Evolutionary conservation across 2,329 filamentous ascomycete species (phyloP).

Genomic region (Ascochyta viciae-villosae): DNA sequence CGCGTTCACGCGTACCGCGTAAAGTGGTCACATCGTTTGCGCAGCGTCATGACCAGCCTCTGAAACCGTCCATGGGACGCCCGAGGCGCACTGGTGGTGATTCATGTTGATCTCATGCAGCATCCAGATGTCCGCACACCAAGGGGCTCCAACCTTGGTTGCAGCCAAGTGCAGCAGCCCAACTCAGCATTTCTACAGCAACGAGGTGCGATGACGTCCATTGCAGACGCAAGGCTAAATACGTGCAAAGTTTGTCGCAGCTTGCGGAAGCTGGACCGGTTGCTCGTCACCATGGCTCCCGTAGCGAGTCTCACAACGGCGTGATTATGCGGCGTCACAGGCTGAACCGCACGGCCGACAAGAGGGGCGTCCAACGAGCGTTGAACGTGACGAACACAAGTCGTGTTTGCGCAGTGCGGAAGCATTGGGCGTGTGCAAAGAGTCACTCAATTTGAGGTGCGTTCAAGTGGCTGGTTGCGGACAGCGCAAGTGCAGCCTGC

Average conservation of each 20-base stretch:
- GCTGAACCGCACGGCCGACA: not conserved
- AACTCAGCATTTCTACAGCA: slow-evolving; percentile 8
- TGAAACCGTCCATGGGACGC: slow-evolving; percentile 17
- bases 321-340: slow-evolving; percentile 12
- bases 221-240: not conserved
- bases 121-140: not conserved
- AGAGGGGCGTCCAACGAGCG: slow-evolving; percentile 1
- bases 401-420: slow-evolving; percentile 2
- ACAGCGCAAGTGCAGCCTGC: not conserved
- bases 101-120: slow-evolving; percentile 22
- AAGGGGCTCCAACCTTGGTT: slow-evolving; percentile 9
- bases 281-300: slow-evolving; percentile 10
- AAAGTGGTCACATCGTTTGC: slow-evolving; percentile 13
- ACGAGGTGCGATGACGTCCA: slow-evolving; percentile 13
- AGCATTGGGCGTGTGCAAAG: not conserved
- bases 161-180: slow-evolving; percentile 1
- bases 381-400: not conserved
- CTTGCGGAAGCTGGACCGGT: slow-evolving; percentile 10
- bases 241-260: slow-evolving; percentile 4
- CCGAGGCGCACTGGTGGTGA: slow-evolving; percentile 11
- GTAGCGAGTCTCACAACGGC: slow-evolving; percentile 11
- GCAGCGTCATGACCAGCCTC: slow-evolving; percentile 7
- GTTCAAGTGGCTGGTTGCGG: slow-evolving; percentile 9
- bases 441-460: not conserved
- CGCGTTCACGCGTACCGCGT: slow-evolving; percentile 17